Evolutionary conservation across 2,329 filamentous ascomycete genomes (phyloP), one percentile per base, ranked within the genome.

Genomic region (Fusarium transvaalense): DNA sequence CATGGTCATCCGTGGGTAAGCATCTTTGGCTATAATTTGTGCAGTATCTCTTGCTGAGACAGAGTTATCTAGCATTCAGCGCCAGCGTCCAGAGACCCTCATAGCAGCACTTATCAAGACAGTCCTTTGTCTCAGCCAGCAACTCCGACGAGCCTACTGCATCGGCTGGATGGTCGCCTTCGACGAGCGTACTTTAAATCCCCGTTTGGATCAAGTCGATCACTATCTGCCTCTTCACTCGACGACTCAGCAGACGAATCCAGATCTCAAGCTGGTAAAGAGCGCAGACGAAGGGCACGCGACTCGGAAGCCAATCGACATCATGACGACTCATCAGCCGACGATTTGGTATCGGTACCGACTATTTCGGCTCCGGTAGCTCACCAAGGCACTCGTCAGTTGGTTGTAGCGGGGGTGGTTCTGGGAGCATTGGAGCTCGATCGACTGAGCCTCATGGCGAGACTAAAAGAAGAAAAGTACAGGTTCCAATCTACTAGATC

Each of bases 391-490:
- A 68, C 73, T 27, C 68, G 65, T 31, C 72, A 74, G 10, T 58
- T 76, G 45, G 75, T 64, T 31, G 61, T 73, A 57, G 76, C 75
- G 9, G 74, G 74, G 21, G 58, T 76, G 43, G 58, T 72, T 19
- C 42, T 78, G 64, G 77, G 75, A 32, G 72, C 73, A 32, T 66
- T 67, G 25, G 73, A 78, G n/a, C 62, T 79, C 34, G 78, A 79
- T 34, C 72, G 76, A n/a, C 57, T 78, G 52, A 78, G 74, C 50
- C 39, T 56, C 45, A 71, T 70, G 65, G 74, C 76, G 21, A 71
- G 73, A 51, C 31, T 58, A 27, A 47, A 50, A 34, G 58, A 64
- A 43, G 60, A 61, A 35, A 51, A 51, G 7, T 10, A 15, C 17
- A 39, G 12, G 34, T 51, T 23, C 46, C 27, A 23, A 21, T 25